Percentiles rank a stretch among this genome's conserved stretches.
Conservation (phyloP, 139 green algal species). For the Haematococcus sp. region DNA sequence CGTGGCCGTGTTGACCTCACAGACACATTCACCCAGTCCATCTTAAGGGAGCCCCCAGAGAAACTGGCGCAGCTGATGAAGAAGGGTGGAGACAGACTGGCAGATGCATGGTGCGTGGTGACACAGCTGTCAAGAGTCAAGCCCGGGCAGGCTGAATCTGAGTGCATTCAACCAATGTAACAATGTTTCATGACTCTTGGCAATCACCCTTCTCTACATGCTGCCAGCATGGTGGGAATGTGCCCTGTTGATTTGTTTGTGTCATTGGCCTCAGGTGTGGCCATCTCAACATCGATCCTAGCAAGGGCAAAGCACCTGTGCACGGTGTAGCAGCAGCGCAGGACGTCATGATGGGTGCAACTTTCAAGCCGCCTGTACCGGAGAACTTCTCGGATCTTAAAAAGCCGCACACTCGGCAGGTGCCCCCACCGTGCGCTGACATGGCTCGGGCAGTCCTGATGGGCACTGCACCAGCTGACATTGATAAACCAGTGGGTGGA, state of each 20-base stretch:
- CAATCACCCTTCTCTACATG: too few species aligned
- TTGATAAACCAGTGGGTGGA: background rate
- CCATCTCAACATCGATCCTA: conserved; percentile 32
- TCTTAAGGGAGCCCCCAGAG: conserved; percentile 14
- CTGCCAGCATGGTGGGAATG: too few species aligned
- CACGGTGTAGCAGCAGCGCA: background rate
- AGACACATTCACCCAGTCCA: conserved; percentile 21
- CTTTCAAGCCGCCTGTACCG: conserved; percentile 15
- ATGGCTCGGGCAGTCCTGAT: conserved; percentile 6
- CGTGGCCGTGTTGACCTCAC: conserved; percentile 34
- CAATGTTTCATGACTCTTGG: too few species aligned
- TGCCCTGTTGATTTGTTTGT: too few species aligned
- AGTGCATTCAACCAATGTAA: too few species aligned
- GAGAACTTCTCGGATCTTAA: conserved; percentile 9
- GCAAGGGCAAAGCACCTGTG: conserved; percentile 14
- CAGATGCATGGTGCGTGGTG: conserved; percentile 25
- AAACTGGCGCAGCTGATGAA: conserved; percentile 18
- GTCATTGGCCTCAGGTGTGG: conserved; percentile 1
- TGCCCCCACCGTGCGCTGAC: conserved; percentile 13
- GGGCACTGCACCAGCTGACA: conserved; percentile 5
- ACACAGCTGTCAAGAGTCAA: too few species aligned
- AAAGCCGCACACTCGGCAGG: conserved; percentile 9
- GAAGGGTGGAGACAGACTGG: conserved; percentile 25
- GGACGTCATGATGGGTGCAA: conserved; percentile 17
- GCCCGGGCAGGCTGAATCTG: too few species aligned